Conservation (phyloP, 2,329 filamentous ascomycete species). For the Talaromyces sp. region DNA sequence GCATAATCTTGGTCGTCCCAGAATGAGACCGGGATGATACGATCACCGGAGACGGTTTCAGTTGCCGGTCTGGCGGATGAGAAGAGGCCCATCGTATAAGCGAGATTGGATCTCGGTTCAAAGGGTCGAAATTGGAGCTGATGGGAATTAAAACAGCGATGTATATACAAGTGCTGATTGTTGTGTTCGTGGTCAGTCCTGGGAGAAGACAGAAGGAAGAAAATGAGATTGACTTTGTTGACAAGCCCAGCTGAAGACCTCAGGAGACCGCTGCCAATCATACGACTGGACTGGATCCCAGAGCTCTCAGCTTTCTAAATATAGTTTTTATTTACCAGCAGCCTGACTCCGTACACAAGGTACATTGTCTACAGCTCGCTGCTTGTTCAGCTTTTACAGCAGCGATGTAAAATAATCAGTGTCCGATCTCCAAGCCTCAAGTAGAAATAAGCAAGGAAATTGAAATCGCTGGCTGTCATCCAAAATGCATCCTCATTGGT, state of each 20-base stretch:
- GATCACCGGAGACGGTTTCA: conserved; percentile 13
- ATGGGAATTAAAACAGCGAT: not conserved
- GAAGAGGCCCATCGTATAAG: conserved; percentile 12
- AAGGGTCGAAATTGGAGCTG: not conserved
- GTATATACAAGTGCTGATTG: not conserved
- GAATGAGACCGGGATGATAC: conserved; percentile 15
- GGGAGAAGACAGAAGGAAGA: not conserved
- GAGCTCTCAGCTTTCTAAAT: too few relatives aligned
- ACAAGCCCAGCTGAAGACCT: not conserved
- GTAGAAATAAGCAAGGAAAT: not conserved
- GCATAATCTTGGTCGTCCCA: conserved; percentile 12
- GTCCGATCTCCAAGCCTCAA: not conserved
- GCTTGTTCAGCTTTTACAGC: not conserved
- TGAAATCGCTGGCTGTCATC: not conserved
- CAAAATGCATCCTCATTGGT: not conserved
- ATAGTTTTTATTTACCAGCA: too few relatives aligned
- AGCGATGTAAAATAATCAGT: not conserved
- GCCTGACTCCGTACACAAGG: too few relatives aligned
- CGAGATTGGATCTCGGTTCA: not conserved
- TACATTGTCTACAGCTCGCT: not conserved
- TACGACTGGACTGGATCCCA: too few relatives aligned
- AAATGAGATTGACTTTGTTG: not conserved
- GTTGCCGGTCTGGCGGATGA: conserved; percentile 6
- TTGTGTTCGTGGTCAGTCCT: not conserved
- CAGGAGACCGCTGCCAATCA: too few relatives aligned